Evolutionary conservation across 345 rosid genomes (phyloP).

Genomic region (Eucalyptus marginata): DNA sequence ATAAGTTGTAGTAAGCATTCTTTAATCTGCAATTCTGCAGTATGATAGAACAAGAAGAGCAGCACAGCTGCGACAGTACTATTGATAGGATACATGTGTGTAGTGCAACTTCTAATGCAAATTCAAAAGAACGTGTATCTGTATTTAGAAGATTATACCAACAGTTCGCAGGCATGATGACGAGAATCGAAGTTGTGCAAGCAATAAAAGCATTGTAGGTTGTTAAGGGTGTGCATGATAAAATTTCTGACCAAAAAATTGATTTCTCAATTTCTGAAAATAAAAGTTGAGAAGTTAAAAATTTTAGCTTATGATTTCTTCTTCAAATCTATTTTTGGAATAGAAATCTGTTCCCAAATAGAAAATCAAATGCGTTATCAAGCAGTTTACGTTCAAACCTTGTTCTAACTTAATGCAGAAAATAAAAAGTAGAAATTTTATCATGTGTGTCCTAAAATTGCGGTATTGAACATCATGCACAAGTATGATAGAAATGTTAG

Average conservation of each 20-base stretch:
- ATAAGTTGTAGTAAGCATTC: neutral
- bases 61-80: neutral
- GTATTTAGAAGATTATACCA: neutral
- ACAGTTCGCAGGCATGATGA: rapidly evolving
- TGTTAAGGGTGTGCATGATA: neutral
- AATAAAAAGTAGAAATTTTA: too few species aligned
- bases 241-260: too few species aligned
- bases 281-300: too few species aligned
- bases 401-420: too few species aligned
- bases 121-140: neutral
- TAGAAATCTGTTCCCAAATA: too few species aligned
- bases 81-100: neutral
- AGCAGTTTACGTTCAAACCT: too few species aligned
- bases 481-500: neutral
- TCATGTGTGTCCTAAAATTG: neutral
- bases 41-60: neutral
- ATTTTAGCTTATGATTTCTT: too few species aligned
- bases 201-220: neutral
- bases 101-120: neutral
- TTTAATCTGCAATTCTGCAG: neutral
- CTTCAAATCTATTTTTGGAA: too few species aligned
- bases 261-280: too few species aligned
- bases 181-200: neutral
- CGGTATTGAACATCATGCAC: neutral
- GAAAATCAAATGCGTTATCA: too few species aligned